A percentile compares a stretch with the other conserved stretches of the same genome.
phyloP scores from a whole-genome alignment of 1,284 basidiomycete species.

The Ustilago crameri region DNA sequence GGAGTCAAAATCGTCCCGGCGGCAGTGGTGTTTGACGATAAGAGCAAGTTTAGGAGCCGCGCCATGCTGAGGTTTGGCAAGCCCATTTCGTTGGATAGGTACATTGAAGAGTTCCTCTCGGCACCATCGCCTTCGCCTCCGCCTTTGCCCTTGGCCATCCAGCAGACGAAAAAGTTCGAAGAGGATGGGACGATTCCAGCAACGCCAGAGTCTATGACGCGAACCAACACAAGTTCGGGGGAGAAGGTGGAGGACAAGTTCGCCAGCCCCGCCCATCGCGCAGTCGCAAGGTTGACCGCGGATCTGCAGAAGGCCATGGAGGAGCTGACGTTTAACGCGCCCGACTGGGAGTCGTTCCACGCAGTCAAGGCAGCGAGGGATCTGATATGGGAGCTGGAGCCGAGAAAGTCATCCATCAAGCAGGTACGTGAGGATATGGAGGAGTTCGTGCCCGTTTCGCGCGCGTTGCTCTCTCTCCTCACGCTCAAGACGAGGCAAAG shows the following conservation, averaged over 20 bases:
- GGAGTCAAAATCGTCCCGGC: slow-evolving; percentile 79
- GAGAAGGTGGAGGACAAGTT: slow-evolving; percentile 4
- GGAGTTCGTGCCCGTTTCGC: slow-evolving; percentile 27
- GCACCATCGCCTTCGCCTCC: slow-evolving; percentile 1
- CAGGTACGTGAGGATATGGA: slow-evolving; percentile 13
- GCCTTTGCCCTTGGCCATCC: not conserved
- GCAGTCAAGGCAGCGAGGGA: slow-evolving; percentile 88
- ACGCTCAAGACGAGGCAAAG: slow-evolving; percentile 17
- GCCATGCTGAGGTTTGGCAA: slow-evolving; percentile 76
- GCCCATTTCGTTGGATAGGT: slow-evolving; percentile 80
- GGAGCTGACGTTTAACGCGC: slow-evolving; percentile 85
- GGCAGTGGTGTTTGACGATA: slow-evolving; percentile 92
- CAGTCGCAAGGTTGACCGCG: slow-evolving; percentile 87
- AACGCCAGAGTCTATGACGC: slow-evolving; percentile 40
- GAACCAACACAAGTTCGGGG: slow-evolving; percentile 10
- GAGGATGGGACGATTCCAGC: slow-evolving; percentile 38
- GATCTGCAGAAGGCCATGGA: slow-evolving; percentile 78
- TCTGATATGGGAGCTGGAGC: slow-evolving; percentile 76
- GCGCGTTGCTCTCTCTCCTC: slow-evolving; percentile 17
- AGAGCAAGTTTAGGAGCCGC: slow-evolving; percentile 87
- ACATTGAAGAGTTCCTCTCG: slow-evolving; percentile 79
- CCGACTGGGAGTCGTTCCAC: slow-evolving; percentile 90
- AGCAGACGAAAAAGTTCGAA: not conserved
- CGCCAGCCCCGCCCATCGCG: slow-evolving; percentile 72
- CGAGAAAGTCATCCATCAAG: not conserved